Conservation (phyloP, 345 rosid genomes). For the Pugionium dolabratum region DNA sequence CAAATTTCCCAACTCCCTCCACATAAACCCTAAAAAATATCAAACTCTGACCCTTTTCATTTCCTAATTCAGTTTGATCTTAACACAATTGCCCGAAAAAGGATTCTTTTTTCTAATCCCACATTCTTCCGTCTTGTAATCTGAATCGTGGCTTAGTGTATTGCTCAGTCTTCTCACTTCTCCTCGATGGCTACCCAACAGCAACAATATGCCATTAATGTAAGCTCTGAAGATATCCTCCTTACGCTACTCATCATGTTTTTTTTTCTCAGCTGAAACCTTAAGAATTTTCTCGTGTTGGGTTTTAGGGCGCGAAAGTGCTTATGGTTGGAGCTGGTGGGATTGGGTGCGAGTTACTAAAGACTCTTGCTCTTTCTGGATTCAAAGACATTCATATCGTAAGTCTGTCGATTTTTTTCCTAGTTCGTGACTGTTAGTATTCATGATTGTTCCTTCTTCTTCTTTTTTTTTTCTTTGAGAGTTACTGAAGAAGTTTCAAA, state of each 20-base stretch:
- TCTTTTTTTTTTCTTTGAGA: not conserved
- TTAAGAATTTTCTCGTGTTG: conserved; percentile 19
- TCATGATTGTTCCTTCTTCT: not conserved
- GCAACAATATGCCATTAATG: conserved; percentile 61
- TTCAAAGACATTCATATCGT: conserved; percentile 94
- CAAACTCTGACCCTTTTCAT: not conserved
- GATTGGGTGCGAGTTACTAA: conserved; percentile 96
- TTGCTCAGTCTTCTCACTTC: conserved; percentile 4
- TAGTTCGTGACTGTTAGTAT: not conserved
- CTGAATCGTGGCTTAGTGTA: conserved; percentile 24
- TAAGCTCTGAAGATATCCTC: conserved; percentile 26
- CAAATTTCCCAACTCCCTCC: conserved; percentile 33
- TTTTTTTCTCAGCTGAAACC: not conserved
- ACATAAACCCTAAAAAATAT: conserved; percentile 38
- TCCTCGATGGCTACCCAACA: conserved; percentile 54
- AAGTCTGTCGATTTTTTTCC: conserved; percentile 36
- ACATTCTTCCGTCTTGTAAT: conserved; percentile 18
- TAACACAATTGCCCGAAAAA: not conserved
- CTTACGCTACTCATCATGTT: not conserved
- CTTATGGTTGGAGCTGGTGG: conserved; percentile 99
- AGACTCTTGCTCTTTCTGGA: conserved; percentile 93
- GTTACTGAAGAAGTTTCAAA: not conserved
- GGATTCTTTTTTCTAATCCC: not conserved
- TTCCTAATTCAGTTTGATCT: conserved; percentile 10
- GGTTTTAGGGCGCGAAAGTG: conserved; percentile 82